Conservation (phyloP, 2,329 filamentous ascomycete genomes). For the Diplocarpon rosae region DNA sequence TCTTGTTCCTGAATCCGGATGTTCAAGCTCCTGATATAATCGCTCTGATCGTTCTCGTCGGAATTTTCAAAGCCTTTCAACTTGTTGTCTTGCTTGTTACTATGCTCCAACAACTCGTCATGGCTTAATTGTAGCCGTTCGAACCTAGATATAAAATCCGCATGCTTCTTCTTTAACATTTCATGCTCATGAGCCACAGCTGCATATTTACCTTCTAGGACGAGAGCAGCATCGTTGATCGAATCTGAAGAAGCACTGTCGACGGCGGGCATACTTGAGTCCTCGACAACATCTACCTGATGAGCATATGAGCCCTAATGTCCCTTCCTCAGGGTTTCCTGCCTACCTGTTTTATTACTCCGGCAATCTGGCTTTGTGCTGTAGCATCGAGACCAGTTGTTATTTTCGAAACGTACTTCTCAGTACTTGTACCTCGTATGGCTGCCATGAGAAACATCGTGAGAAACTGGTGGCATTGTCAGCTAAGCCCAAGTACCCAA, state of each 20-base stretch:
- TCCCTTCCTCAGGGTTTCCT: not conserved
- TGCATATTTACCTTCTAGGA: conserved; percentile 39
- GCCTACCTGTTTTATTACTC: conserved; percentile 21
- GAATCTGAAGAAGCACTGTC: not conserved
- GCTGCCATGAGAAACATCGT: conserved; percentile 53
- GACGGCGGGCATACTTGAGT: not conserved
- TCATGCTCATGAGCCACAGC: conserved; percentile 36
- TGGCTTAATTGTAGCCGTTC: conserved; percentile 51
- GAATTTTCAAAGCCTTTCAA: conserved; percentile 23
- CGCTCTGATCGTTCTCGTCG: conserved; percentile 41
- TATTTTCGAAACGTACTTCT: conserved; percentile 40
- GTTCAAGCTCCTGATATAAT: conserved; percentile 43
- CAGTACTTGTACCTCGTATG: conserved; percentile 46
- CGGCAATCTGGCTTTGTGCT: conserved; percentile 31
- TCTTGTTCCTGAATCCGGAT: conserved; percentile 54
- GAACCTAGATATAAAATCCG: conserved; percentile 47
- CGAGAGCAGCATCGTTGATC: conserved; percentile 23
- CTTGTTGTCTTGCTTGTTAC: conserved; percentile 44
- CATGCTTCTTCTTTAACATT: conserved; percentile 43
- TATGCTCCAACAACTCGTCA: conserved; percentile 44
- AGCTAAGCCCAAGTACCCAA: conserved; percentile 10
- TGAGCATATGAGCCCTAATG: not conserved
- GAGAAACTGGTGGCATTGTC: conserved; percentile 39
- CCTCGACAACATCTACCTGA: conserved; percentile 2
- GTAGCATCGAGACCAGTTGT: conserved; percentile 31